Conservation (phyloP, 2,329 filamentous ascomycete species). For the Harringtonia lauricola region DNA sequence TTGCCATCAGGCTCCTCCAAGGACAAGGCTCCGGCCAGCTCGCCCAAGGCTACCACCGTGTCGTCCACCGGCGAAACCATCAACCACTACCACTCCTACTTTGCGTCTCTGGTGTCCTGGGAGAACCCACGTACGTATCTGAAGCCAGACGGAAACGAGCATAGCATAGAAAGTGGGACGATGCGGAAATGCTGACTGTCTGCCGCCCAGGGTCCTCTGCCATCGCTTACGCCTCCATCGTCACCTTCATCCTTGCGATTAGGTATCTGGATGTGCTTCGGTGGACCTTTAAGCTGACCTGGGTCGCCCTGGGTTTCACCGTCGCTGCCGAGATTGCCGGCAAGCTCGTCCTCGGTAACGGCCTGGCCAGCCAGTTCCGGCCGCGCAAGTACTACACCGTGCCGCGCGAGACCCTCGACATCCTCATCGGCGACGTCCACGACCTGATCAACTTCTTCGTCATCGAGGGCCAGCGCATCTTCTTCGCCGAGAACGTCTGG, state of each 20-base stretch:
- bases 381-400: constrained; percentile 58
- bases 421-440: constrained; percentile 50
- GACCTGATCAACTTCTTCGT: constrained; percentile 63
- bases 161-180: neutral
- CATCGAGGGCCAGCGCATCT: constrained; percentile 56
- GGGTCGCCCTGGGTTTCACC: constrained; percentile 48
- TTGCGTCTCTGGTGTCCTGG: too few species aligned
- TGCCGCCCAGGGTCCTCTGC: constrained; percentile 43
- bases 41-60: too few species aligned
- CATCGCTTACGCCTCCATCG: constrained; percentile 49
- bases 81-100: too few species aligned
- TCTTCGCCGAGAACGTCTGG: constrained; percentile 56
- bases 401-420: constrained; percentile 49
- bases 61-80: too few species aligned
- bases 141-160: neutral
- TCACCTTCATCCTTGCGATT: constrained; percentile 49
- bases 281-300: constrained; percentile 55
- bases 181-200: too few species aligned
- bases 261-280: constrained; percentile 57
- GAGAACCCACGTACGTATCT: neutral
- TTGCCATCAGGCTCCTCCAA: too few species aligned
- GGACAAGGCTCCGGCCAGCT: too few species aligned
- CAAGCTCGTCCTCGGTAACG: constrained; percentile 49
- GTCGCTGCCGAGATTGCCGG: constrained; percentile 50
- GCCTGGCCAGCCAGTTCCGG: constrained; percentile 53